Base-by-base conservation (phyloP, 768 basidiomycete species). In the Infundibulicybe gibba region DNA sequence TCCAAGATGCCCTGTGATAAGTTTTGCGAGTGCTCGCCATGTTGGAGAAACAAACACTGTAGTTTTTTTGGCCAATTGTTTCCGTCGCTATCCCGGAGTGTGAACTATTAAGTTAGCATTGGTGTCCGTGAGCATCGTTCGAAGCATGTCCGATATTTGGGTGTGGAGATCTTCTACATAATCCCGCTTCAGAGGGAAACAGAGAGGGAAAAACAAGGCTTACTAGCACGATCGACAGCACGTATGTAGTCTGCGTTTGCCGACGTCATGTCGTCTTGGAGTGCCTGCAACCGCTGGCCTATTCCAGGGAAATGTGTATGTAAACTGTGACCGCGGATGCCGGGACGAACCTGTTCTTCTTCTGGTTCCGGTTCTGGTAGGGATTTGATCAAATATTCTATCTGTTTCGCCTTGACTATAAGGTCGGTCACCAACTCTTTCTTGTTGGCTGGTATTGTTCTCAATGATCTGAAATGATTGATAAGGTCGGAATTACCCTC, bases 391-490 rank as follows among this genome's bases (percentile, higher is more conserved):
- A 94, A 76, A 56, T 81, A 85, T 55, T 94, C 87, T 35, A 95
- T 79, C 62, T 94, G 90, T 58, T 94, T 94, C 12, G 90, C 90
- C 57, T 94, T 94, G 33, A 81, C 75, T 34, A 94, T 76, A 34
- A 95, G 71, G 57, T 94, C 92, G 13, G 76, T 69, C 4, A 92
- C 89, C 16, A 94, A 81, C 62, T 94, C 91, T 52, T 79, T 85
- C 62, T 86, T 80, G 68, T 90, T 94, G 10, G 81, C 92, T 94
- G 57, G 21, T 40, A 6, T 16, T 25, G 25, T 25, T 3, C 3
- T 10, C 25, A 2, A 12, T 15, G 19, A n/a, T 19, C 16, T 16
- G 11, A 21, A 43, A 11, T 21, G 40, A 31, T 25, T n/a, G 35
- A 44, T n/a, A 47, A 13, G 12, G 34, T 13, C 41, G 2, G 6